Conservation (phyloP, 805 yeast species). For the Metschnikowia arizonensis region DNA sequence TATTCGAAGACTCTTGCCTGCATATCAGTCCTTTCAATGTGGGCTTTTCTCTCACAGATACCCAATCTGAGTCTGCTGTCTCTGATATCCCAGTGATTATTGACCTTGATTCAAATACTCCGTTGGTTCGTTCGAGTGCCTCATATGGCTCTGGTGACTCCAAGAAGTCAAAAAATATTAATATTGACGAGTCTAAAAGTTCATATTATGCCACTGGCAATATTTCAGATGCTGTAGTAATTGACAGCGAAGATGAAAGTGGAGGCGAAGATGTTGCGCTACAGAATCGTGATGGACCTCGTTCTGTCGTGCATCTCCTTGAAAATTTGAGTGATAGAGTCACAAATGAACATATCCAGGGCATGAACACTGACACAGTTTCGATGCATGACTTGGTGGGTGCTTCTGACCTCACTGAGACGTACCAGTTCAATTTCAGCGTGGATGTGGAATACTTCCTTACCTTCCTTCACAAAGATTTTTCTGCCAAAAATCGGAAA, state of each 20-base stretch:
- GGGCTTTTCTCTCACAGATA: neutral
- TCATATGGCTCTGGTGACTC: neutral
- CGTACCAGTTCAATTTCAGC: slow-evolving; percentile 48
- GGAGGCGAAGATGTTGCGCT: neutral
- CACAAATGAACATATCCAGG: slow-evolving; percentile 3
- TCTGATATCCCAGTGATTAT: neutral
- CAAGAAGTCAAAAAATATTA: neutral
- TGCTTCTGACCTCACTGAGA: slow-evolving; percentile 27
- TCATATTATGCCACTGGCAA: neutral
- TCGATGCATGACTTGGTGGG: slow-evolving; percentile 29
- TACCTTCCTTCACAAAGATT: slow-evolving; percentile 26
- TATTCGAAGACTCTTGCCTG: neutral
- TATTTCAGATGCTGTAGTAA: neutral
- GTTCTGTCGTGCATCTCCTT: slow-evolving; percentile 25
- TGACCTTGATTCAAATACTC: neutral
- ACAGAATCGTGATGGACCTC: neutral
- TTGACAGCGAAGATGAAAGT: slow-evolving; percentile 1
- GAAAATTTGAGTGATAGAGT: slow-evolving; percentile 25
- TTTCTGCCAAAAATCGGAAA: slow-evolving; percentile 16
- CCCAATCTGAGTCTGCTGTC: neutral
- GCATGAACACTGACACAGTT: slow-evolving; percentile 27
- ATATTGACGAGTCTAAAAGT: neutral
- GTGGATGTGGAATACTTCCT: slow-evolving; percentile 41
- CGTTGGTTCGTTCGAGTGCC: neutral
- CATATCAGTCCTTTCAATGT: neutral